Evolutionary conservation across 495 filamentous ascomycete species (phyloP).

Genomic region (Podospora fimiseda): DNA sequence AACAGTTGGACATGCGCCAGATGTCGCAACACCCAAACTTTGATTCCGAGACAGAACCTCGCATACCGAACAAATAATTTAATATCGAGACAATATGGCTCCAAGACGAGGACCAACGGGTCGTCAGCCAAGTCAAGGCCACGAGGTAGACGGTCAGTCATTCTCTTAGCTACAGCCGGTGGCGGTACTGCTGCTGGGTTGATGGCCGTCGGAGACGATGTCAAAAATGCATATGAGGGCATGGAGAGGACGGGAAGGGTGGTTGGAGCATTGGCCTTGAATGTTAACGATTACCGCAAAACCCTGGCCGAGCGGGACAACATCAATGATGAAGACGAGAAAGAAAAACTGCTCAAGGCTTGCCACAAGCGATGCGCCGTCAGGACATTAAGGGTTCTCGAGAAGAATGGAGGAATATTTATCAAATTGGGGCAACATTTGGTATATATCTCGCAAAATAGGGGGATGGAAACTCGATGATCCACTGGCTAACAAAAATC

Average conservation of each 20-base stretch:
- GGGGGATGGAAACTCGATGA: background rate
- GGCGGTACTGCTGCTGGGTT: slow-evolving; percentile 49
- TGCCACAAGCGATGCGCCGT: slow-evolving; percentile 89
- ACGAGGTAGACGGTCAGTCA: slow-evolving; percentile 13
- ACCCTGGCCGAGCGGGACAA: slow-evolving; percentile 64
- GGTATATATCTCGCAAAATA: slow-evolving; percentile 31
- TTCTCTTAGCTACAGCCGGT: slow-evolving; percentile 37
- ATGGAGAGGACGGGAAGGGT: slow-evolving; percentile 73
- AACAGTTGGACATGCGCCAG: slow-evolving; percentile 35
- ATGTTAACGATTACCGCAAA: slow-evolving; percentile 86
- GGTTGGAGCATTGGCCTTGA: slow-evolving; percentile 64
- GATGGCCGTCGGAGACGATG: slow-evolving; percentile 62
- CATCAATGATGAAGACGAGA: slow-evolving; percentile 54
- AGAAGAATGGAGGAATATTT: slow-evolving; percentile 95
- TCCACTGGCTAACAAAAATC: background rate
- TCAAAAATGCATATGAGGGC: slow-evolving; percentile 67
- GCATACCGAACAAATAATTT: slow-evolving; percentile 7
- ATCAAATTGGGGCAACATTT: slow-evolving; percentile 97
- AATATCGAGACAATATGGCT: slow-evolving; percentile 26
- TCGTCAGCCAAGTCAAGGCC: slow-evolving; percentile 9
- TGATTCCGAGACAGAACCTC: background rate
- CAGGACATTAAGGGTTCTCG: slow-evolving; percentile 76
- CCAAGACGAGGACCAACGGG: slow-evolving; percentile 3
- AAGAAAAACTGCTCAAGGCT: slow-evolving; percentile 59
- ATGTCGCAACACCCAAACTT: slow-evolving; percentile 32